phyloP scores from a whole-genome alignment of 257 asterid genomes.

The Solanum ossicruentum region DNA sequence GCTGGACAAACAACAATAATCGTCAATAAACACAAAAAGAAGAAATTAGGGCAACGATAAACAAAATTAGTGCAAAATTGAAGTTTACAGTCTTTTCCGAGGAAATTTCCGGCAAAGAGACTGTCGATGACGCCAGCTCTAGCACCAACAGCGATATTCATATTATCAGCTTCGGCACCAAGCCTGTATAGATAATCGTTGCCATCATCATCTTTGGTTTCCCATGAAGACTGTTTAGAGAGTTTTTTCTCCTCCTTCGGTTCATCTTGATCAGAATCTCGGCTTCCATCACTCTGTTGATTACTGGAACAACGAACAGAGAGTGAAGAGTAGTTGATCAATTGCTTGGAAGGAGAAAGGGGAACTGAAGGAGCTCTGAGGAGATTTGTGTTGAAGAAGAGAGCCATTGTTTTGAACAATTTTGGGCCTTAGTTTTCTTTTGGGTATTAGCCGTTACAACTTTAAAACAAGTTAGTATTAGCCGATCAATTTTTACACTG shows the following conservation, averaged over 20 bases:
- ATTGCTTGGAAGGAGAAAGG: not conserved
- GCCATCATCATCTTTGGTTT: conserved; percentile 67
- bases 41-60: not conserved
- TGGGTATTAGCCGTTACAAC: not conserved
- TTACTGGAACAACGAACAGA: not conserved
- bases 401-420: conserved; percentile 8
- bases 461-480: not conserved
- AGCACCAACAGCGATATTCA: conserved; percentile 94
- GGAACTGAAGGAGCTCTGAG: conserved; percentile 25
- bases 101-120: conserved; percentile 85
- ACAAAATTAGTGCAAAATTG: not conserved
- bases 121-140: conserved; percentile 84
- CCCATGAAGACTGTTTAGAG: conserved; percentile 91
- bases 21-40: not conserved
- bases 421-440: not conserved
- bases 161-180: conserved; percentile 87
- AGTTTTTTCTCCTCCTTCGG: conserved; percentile 17
- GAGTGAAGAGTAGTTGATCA: not conserved
- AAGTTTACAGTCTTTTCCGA: conserved; percentile 77
- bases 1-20: conserved; percentile 24
- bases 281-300: conserved; percentile 16
- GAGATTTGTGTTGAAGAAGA: conserved; percentile 10
- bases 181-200: conserved; percentile 84
- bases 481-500: not conserved
- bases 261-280: conserved; percentile 11